Evolutionary conservation across 2,329 filamentous ascomycete species (phyloP).

Genomic region (Coleophoma crateriformis): DNA sequence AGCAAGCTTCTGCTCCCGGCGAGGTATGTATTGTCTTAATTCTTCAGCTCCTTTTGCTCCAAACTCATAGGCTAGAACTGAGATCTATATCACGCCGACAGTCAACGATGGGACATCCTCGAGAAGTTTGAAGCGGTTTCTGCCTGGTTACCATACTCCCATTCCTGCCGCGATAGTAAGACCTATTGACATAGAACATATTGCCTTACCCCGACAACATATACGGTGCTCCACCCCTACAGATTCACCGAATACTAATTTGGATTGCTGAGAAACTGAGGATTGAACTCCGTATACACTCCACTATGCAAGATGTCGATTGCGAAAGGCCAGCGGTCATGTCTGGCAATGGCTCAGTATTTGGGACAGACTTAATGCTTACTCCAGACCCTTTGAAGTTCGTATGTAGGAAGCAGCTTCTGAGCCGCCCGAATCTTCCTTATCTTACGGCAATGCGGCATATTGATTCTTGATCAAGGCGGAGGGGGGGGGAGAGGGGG

Average conservation of each 20-base stretch:
- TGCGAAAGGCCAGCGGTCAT: slow-evolving; percentile 12
- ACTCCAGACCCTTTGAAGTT: slow-evolving; percentile 33
- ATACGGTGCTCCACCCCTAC: slow-evolving; percentile 26
- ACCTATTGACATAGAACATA: slow-evolving; percentile 20
- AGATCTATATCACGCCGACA: slow-evolving; percentile 28
- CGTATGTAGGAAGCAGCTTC: slow-evolving; percentile 29
- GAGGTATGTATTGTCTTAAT: neutral
- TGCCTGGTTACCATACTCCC: slow-evolving; percentile 24
- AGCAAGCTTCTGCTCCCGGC: slow-evolving; percentile 1
- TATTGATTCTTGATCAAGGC: slow-evolving; percentile 36
- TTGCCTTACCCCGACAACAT: slow-evolving; percentile 16
- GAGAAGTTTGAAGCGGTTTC: slow-evolving; percentile 3
- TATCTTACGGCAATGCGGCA: slow-evolving; percentile 35
- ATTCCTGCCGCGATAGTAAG: slow-evolving; percentile 27
- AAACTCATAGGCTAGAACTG: slow-evolving; percentile 23
- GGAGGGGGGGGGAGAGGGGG: slow-evolving; percentile 16
- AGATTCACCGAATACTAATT: slow-evolving; percentile 36
- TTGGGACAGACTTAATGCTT: slow-evolving; percentile 27
- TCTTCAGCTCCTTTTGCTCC: neutral
- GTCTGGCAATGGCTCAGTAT: slow-evolving; percentile 14
- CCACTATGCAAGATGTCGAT: slow-evolving; percentile 26
- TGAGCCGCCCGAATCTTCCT: slow-evolving; percentile 37
- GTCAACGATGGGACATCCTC: slow-evolving; percentile 20
- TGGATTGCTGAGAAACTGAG: slow-evolving; percentile 29
- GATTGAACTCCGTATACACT: slow-evolving; percentile 29